Evolutionary conservation across 1,284 basidiomycete genomes (phyloP), one percentile per base, ranked within the genome.

Genomic region (Polyporus tsugae): DNA sequence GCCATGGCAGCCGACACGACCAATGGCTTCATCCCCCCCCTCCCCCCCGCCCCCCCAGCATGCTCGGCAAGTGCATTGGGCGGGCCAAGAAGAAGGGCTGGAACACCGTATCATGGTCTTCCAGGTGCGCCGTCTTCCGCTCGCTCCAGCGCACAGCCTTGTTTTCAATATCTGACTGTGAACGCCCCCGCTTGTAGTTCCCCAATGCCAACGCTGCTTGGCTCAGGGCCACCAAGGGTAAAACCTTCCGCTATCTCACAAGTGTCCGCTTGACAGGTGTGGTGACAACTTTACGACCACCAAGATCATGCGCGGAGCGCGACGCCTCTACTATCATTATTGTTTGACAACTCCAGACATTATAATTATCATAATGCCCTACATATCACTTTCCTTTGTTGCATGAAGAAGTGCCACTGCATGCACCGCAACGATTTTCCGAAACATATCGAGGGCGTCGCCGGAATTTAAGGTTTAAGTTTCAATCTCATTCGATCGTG

Each of bases 41-140:
- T n/a, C n/a, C n/a, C n/a, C n/a, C n/a, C n/a, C n/a, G n/a, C 66
- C 78, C 78, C 39, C 80, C 89, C 4, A 75, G 80, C 1, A 84
- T 83, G 1, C 81, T 91, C 29, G 88, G 89, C n/a, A 76, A 75
- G 1, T 91, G 90, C 74, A 77, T 91, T 42, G 74, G 79, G 9
- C 80, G 86, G 72, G 91, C 88, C 0, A 84, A 86, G 75, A 77
- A 75, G 15, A 72, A 82, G 70, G 89, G 89, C 44, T 91, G 89
- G 90, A 79, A 83, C 86, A 69, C 78, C 82, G 70, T 7, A 46
- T 72, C 22, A 72, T 72, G 70, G 66, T 66, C 52, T 72, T 69
- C 67, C 63, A 68, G 66, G 52, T 55, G 52, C 38, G 60, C 53
- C 52, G 10, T 9, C 19, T 33, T 36, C 53, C 10, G 15, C 41